These are phyloP conservation scores for Boletus tomentosulus DNA, from an alignment of 768 basidiomycete genomes.

Conservation along the genomic window DNA sequence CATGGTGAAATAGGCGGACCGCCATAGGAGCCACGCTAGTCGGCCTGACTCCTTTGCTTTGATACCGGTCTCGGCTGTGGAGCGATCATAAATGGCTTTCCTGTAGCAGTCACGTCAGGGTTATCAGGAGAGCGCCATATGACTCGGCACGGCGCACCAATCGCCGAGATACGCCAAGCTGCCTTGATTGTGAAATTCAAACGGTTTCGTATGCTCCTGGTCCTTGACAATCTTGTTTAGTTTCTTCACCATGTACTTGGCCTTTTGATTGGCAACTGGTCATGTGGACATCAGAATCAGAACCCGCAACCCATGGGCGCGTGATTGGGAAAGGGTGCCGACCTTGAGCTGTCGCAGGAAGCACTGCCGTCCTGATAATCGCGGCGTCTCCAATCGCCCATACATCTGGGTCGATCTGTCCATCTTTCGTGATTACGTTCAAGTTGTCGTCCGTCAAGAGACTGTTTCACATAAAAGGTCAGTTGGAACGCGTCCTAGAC, in stretches of 20 bases:
- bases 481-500: conserved; percentile 30
- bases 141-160: conserved; percentile 42
- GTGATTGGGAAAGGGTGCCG: conserved; percentile 13
- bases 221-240: conserved; percentile 62
- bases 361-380: conserved; percentile 47
- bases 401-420: conserved; percentile 57
- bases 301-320: conserved; percentile 20
- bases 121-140: conserved; percentile 1
- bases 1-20: conserved; percentile 77
- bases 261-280: conserved; percentile 75
- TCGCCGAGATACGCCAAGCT: conserved; percentile 79
- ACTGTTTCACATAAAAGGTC: conserved; percentile 21
- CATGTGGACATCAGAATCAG: neutral
- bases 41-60: conserved; percentile 61
- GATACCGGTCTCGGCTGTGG: conserved; percentile 44
- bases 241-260: conserved; percentile 58
- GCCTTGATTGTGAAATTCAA: conserved; percentile 69
- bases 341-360: conserved; percentile 89
- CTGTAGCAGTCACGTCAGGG: conserved; percentile 30
- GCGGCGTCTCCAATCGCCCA: conserved; percentile 83
- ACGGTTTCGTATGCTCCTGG: conserved; percentile 44
- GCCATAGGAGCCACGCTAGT: conserved; percentile 75
- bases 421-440: conserved; percentile 54
- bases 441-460: conserved; percentile 54
- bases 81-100: conserved; percentile 76